Evolutionary conservation across 176 grass and related monocot genomes (phyloP).

Genomic region (Eleusine indica): DNA sequence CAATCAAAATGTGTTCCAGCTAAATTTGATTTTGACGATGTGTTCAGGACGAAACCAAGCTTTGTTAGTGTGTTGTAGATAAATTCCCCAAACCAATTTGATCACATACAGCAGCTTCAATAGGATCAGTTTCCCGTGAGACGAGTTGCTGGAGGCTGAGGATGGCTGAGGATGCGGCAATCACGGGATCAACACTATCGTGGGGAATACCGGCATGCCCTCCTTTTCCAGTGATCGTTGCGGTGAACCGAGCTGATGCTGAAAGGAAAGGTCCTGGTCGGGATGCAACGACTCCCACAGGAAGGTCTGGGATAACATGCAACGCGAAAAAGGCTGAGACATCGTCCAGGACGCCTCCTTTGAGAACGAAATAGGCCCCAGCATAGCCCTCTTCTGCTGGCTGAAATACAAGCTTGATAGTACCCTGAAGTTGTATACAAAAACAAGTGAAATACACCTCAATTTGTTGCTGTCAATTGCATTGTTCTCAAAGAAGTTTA

Average conservation of each 20-base stretch:
- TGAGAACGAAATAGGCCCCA: slow-evolving; percentile 43
- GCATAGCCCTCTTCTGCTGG: slow-evolving; percentile 54
- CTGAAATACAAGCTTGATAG: slow-evolving; percentile 64
- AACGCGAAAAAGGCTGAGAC: slow-evolving; percentile 48
- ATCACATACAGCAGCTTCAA: slow-evolving; percentile 15
- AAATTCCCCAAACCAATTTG: background rate
- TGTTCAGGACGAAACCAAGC: too few species aligned
- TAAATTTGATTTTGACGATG: too few species aligned
- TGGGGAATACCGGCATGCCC: slow-evolving; percentile 54
- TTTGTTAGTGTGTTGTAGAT: too few species aligned
- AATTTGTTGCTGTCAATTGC: too few species aligned
- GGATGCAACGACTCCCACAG: slow-evolving; percentile 32
- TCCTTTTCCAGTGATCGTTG: slow-evolving; percentile 40
- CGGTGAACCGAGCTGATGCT: slow-evolving; percentile 32
- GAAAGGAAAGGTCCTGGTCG: slow-evolving; percentile 42
- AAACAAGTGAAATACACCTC: background rate
- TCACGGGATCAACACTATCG: slow-evolving; percentile 40
- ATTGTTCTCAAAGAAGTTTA: too few species aligned
- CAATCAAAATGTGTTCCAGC: too few species aligned
- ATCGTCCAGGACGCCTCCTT: slow-evolving; percentile 37
- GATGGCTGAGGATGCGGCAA: slow-evolving; percentile 42
- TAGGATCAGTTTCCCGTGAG: slow-evolving; percentile 47
- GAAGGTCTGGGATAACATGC: slow-evolving; percentile 29
- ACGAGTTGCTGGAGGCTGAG: slow-evolving; percentile 54
- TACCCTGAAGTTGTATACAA: slow-evolving; percentile 37